Conservation (phyloP, 1,284 basidiomycete genomes). For the Gymnopus androsaceus region DNA sequence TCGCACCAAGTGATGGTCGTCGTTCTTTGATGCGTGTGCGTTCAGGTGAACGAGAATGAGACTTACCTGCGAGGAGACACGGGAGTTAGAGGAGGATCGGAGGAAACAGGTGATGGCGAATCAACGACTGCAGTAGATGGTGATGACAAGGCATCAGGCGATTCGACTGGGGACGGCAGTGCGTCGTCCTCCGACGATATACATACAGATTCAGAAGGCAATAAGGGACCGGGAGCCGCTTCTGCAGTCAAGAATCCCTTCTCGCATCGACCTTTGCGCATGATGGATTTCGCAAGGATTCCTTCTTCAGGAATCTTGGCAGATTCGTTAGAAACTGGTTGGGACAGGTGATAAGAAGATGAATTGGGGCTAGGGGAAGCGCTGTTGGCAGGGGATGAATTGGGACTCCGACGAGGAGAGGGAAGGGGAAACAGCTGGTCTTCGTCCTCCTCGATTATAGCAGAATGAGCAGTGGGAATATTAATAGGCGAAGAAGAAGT, state of each 20-base stretch:
- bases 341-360: slow-evolving; percentile 34
- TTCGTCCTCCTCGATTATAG: slow-evolving; percentile 50
- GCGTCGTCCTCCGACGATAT: not conserved
- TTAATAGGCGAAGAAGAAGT: slow-evolving; percentile 11
- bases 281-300: slow-evolving; percentile 11
- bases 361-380: slow-evolving; percentile 34
- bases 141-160: not conserved
- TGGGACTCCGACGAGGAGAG: slow-evolving; percentile 49
- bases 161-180: not conserved
- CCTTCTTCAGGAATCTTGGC: slow-evolving; percentile 11
- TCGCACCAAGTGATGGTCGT: slow-evolving; percentile 9
- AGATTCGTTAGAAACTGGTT: slow-evolving; percentile 14
- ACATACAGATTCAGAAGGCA: not conserved
- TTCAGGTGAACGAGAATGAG: slow-evolving; percentile 26
- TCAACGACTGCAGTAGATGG: not conserved
- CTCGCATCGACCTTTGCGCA: slow-evolving; percentile 14
- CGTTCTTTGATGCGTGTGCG: slow-evolving; percentile 14
- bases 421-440: slow-evolving; percentile 58
- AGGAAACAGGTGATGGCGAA: not conserved
- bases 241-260: slow-evolving; percentile 21
- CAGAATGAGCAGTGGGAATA: slow-evolving; percentile 26
- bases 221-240: not conserved
- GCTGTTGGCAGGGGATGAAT: slow-evolving; percentile 26
- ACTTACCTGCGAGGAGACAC: not conserved
- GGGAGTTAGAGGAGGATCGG: slow-evolving; percentile 9